These are phyloP conservation scores for Aspergillus arachidicola DNA, from an alignment of 2,329 filamentous ascomycete genomes.

Conservation along the genomic window DNA sequence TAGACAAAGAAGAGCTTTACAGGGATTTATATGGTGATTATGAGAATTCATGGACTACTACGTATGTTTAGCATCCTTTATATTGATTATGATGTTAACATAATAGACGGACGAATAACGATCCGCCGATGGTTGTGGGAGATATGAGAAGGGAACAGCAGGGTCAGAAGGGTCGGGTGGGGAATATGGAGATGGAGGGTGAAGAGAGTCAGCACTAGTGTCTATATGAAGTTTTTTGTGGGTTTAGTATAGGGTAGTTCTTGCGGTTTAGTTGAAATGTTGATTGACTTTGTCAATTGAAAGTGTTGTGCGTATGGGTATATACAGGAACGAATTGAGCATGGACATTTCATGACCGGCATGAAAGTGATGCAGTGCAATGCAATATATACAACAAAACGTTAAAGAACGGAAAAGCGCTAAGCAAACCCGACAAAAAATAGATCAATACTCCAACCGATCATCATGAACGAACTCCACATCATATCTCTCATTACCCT, in stretches of 20 bases:
- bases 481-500: constrained; percentile 58
- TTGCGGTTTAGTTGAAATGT: too few relatives aligned
- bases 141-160: neutral
- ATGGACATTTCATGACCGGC: neutral
- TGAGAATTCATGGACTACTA: constrained; percentile 8
- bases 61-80: neutral
- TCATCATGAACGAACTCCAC: constrained; percentile 64
- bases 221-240: neutral
- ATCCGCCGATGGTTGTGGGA: neutral
- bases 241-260: neutral
- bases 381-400: neutral
- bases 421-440: neutral
- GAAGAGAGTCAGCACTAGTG: neutral
- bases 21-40: constrained; percentile 4
- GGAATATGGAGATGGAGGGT: neutral
- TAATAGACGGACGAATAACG: neutral
- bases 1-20: neutral
- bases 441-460: constrained; percentile 46
- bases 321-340: neutral
- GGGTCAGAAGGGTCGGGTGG: neutral
- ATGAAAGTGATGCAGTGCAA: neutral
- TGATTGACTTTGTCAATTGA: neutral
- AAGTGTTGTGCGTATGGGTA: neutral
- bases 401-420: neutral
- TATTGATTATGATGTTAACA: neutral